Percentiles rank a stretch among this genome's conserved stretches.
These are phyloP conservation scores for Wickerhamiella lipophila DNA, from an alignment of 805 yeast genomes.

Conservation along the genomic window DNA sequence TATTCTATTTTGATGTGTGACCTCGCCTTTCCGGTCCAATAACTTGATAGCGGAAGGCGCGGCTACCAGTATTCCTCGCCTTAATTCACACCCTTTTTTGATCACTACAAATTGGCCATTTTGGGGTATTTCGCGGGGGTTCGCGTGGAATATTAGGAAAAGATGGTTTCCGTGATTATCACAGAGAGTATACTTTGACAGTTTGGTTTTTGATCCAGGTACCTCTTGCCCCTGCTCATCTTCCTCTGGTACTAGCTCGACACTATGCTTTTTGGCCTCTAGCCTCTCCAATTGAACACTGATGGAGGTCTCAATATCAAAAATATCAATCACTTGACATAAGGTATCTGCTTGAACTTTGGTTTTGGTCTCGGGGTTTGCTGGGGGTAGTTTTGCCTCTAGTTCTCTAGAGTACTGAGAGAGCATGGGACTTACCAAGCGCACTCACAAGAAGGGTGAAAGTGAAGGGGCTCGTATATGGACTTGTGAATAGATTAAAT, in stretches of 20 bases:
- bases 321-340: slow-evolving; percentile 3
- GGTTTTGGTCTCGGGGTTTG: background rate
- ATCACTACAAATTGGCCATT: background rate
- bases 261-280: background rate
- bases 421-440: background rate
- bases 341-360: background rate
- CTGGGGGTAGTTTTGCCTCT: background rate
- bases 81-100: slow-evolving; percentile 3
- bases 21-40: background rate
- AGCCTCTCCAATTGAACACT: slow-evolving; percentile 4
- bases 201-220: background rate
- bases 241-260: background rate
- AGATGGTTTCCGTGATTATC: background rate
- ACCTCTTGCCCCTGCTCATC: background rate
- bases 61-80: slow-evolving; percentile 1
- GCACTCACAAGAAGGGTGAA: too few species aligned
- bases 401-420: background rate
- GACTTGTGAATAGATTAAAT: too few species aligned
- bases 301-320: background rate
- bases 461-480: too few species aligned
- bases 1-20: background rate
- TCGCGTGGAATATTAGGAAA: background rate
- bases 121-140: background rate
- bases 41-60: background rate
- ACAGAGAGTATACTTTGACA: background rate